Conservation (phyloP, 495 filamentous ascomycete genomes). For the Xylaria sp. region DNA sequence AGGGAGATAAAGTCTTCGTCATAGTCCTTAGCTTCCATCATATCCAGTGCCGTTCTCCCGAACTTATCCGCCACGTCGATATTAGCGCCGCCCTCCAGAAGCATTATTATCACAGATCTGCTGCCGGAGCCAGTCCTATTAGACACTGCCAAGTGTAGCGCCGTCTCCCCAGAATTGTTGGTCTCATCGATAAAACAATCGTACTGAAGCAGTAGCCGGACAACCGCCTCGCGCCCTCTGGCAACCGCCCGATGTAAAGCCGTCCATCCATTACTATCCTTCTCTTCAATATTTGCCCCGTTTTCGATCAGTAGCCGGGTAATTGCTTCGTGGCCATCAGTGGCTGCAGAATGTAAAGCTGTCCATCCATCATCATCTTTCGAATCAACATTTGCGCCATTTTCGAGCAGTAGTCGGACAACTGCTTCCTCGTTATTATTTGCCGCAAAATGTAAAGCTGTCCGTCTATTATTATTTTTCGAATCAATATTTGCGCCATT, state of each 20-base stretch:
- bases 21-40: too few relatives aligned
- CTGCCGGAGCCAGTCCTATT: neutral
- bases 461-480: neutral
- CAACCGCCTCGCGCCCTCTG: neutral
- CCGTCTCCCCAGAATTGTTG: neutral
- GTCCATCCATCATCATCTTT: neutral
- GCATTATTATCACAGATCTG: neutral
- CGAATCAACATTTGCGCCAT: neutral
- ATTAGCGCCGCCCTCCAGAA: neutral
- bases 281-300: neutral
- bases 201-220: neutral
- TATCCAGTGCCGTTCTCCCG: neutral
- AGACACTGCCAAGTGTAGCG: neutral
- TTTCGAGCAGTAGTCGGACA: neutral
- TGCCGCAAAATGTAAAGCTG: neutral
- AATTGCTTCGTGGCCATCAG: neutral
- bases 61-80: neutral
- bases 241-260: neutral
- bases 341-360: neutral
- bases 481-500: neutral
- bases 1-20: too few relatives aligned
- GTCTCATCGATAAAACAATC: neutral
- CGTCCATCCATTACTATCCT: neutral
- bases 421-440: neutral
- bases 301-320: neutral